Evolutionary conservation across 2,329 filamentous ascomycete species (phyloP).

Genomic region (Pseudogymnoascus sp.): DNA sequence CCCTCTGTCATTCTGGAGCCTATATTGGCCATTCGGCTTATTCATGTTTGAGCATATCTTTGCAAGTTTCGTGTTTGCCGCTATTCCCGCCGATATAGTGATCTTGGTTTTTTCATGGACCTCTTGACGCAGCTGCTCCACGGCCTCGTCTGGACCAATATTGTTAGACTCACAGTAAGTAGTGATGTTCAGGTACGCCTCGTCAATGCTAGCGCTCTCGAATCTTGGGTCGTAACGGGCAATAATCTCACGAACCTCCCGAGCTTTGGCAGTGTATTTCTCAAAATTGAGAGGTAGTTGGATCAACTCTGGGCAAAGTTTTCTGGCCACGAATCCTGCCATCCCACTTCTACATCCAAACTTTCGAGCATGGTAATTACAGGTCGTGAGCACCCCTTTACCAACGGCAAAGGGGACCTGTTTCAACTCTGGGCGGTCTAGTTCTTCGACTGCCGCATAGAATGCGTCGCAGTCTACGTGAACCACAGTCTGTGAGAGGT

Average conservation of each 20-base stretch:
- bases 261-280: slow-evolving; percentile 85
- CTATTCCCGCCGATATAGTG: slow-evolving; percentile 90
- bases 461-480: slow-evolving; percentile 98
- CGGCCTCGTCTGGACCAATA: slow-evolving; percentile 62
- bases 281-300: slow-evolving; percentile 77
- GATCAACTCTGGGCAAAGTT: slow-evolving; percentile 79
- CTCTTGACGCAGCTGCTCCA: slow-evolving; percentile 68
- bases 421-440: slow-evolving; percentile 75
- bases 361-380: slow-evolving; percentile 82
- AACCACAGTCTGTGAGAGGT: slow-evolving; percentile 76
- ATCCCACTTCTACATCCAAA: slow-evolving; percentile 91
- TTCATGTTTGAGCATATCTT: slow-evolving; percentile 95
- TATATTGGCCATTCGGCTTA: slow-evolving; percentile 90
- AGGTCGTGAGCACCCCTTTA: slow-evolving; percentile 53
- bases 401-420: slow-evolving; percentile 88
- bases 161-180: slow-evolving; percentile 65
- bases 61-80: slow-evolving; percentile 83
- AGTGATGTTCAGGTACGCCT: slow-evolving; percentile 94
- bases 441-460: slow-evolving; percentile 86
- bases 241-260: slow-evolving; percentile 75
- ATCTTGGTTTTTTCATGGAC: slow-evolving; percentile 70
- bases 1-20: slow-evolving; percentile 60
- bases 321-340: slow-evolving; percentile 92
- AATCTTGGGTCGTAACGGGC: slow-evolving; percentile 84
- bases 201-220: slow-evolving; percentile 89